A percentile compares a stretch with the other conserved stretches of the same genome.
Evolutionary conservation across 176 grass and related monocot species (phyloP).

Genomic region (Oryza rufipogon): DNA sequence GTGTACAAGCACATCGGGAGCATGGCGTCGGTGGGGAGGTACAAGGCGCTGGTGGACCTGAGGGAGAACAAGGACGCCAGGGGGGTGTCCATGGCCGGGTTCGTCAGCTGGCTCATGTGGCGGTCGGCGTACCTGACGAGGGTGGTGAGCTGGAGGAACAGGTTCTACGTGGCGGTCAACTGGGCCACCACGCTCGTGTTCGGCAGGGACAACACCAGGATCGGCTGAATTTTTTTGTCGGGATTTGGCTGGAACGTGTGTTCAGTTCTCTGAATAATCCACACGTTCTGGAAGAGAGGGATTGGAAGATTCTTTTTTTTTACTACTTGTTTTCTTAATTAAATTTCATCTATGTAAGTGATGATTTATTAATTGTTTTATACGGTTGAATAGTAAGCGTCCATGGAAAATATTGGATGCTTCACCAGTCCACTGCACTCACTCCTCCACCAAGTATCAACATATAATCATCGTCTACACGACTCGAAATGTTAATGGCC

Average conservation of each 20-base stretch:
- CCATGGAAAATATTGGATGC: too few relatives aligned
- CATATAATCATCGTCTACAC: too few relatives aligned
- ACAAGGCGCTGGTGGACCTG: conserved; percentile 93
- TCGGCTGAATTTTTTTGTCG: conserved; percentile 46
- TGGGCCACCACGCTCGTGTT: conserved; percentile 81
- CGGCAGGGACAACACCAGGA: conserved; percentile 82
- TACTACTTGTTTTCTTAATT: background rate
- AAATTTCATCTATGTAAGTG: background rate
- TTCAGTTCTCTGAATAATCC: conserved; percentile 3
- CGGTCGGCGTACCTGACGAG: conserved; percentile 84
- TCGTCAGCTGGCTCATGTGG: conserved; percentile 86
- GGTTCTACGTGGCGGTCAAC: conserved; percentile 84
- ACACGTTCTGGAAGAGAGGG: background rate
- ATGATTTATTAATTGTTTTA: background rate
- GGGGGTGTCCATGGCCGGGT: conserved; percentile 68
- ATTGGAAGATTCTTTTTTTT: conserved; percentile 7
- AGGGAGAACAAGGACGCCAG: conserved; percentile 82
- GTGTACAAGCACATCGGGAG: conserved; percentile 93
- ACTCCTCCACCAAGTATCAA: too few relatives aligned
- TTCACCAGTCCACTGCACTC: too few relatives aligned
- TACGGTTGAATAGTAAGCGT: background rate
- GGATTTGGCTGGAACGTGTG: background rate
- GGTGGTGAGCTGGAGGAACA: conserved; percentile 87
- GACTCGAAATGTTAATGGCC: too few relatives aligned
- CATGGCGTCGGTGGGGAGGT: conserved; percentile 91